Evolutionary conservation across 345 rosid genomes (phyloP), one percentile per base, ranked within the genome.

Genomic region (Toxicodendron radicans): DNA sequence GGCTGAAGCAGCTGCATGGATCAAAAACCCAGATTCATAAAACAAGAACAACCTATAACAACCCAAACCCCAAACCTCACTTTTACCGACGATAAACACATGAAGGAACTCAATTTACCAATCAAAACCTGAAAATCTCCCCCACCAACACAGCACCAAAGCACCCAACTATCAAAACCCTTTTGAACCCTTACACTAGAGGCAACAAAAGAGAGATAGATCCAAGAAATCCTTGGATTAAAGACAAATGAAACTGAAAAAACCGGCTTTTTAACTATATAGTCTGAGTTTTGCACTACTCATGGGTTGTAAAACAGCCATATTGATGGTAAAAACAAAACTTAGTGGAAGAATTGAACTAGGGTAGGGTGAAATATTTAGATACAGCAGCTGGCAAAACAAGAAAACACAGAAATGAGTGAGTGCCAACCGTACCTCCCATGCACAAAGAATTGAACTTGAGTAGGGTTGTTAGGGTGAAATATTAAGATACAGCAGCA

Each of bases 381-480:
- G 43, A 58, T 21, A 20, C 52, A 23, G 21, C 16, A 70, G 46
- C 46, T 21, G 38, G 24, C 53, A 70, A 58, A 58, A 23, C 54
- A 14, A 41, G 58, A 43, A 18, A 57, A 27, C 53, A 51, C 10
- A 71, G 4, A 30, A 38, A 45, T 16, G 2, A 48, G n/a, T 17
- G 3, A 3, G 57, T 61, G 20, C 24, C 58, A 60, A 61, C 61
- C 69, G 21, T 33, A 51, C 68, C 68, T 46, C 68, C 68, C 62
- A 63, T 63, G 69, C 52, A 33, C 35, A 51, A 10, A n/a, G n/a
- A n/a, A n/a, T n/a, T n/a, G 27, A 24, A 13, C 7, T 51, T 73
- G 61, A 41, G 14, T 38, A 17, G 23, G 66, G 74, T 58, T 45
- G 65, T 71, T 46, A 41, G 74, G 18, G 18, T 23, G 63, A 38